These are phyloP conservation scores for Ogataea philodendri DNA, from an alignment of 805 yeast genomes.

Conservation along the genomic window DNA sequence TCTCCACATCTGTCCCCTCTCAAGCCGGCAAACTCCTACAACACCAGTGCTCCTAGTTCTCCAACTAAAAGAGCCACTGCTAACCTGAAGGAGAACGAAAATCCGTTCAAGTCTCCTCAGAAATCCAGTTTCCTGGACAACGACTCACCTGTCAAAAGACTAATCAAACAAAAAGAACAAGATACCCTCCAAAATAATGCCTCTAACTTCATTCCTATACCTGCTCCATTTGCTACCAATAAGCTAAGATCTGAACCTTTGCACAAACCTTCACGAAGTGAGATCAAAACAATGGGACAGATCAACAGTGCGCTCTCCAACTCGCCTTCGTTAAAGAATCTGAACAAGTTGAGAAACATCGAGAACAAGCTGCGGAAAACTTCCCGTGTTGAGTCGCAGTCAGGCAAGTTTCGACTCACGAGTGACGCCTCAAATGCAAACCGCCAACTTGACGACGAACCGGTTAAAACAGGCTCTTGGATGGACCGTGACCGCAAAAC, in stretches of 20 bases:
- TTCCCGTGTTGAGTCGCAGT: slow-evolving; percentile 18
- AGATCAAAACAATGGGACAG: slow-evolving; percentile 32
- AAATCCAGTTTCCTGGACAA: slow-evolving; percentile 4
- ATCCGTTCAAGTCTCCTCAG: slow-evolving; percentile 24
- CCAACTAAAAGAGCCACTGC: slow-evolving; percentile 13
- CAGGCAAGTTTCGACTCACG: slow-evolving; percentile 16
- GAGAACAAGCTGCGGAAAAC: slow-evolving; percentile 27
- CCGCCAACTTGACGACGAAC: slow-evolving; percentile 7
- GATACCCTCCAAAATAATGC: slow-evolving; percentile 31
- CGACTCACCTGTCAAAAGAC: slow-evolving; percentile 33
- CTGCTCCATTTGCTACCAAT: slow-evolving; percentile 15
- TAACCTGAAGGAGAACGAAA: slow-evolving; percentile 28
- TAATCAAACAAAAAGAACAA: slow-evolving; percentile 34
- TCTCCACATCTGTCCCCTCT: slow-evolving; percentile 25
- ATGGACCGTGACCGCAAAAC: slow-evolving; percentile 32
- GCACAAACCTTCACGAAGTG: slow-evolving; percentile 26
- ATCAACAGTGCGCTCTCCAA: slow-evolving; percentile 34
- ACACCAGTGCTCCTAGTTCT: slow-evolving; percentile 9
- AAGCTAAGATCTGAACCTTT: slow-evolving; percentile 2
- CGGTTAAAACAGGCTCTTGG: slow-evolving; percentile 18
- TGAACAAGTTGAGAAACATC: slow-evolving; percentile 32
- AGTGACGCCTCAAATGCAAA: slow-evolving; percentile 15
- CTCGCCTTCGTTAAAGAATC: slow-evolving; percentile 37
- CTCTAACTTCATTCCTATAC: slow-evolving; percentile 25
- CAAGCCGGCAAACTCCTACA: slow-evolving; percentile 17